Evolutionary conservation across 2,329 filamentous ascomycete genomes (phyloP), one percentile per base, ranked within the genome.

Genomic region (Beauveria pseudobassiana): DNA sequence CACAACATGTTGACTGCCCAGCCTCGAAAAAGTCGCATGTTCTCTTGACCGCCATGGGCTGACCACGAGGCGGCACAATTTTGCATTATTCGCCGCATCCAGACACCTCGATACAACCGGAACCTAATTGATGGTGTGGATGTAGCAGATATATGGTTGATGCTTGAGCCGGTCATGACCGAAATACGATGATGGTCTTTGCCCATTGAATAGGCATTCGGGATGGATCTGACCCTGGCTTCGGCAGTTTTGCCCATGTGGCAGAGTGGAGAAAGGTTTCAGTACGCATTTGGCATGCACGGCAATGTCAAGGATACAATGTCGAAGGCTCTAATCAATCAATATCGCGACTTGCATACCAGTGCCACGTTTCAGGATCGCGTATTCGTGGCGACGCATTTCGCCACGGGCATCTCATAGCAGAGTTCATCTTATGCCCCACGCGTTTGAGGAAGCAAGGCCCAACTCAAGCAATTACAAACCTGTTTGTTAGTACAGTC

Each of bases 231-330:
- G 43, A 46, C 28, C 40, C 52, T 22, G 18, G 38, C 16, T 49
- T 58, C 43, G 55, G 55, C 45, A 49, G 45, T 58, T 57, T 48
- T 7, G 30, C 28, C 43, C 55, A 58, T 58, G 43, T 40, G 20
- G 43, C 20, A 9, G n/a, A 22, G 43, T 49, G 55, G 45, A 49
- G 55, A 20, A 53, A 30, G 26, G 26, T 42, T 5, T 18, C 24
- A n/a, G 24, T 22, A 38, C 30, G 30, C 10, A 30, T 30, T 30
- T 30, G 28, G 9, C 28, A 10, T 30, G 10, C 10, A 22, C 2
- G 10, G 18, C 28, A 38, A 30, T 50, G 24, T 26, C 24, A 22
- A 48, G 28, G 28, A 1, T 26, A 48, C 45, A 34, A 5, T 26
- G 12, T 7, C 18, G 28, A n/a, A 20, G 16, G 9, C 49, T 22